Evolutionary conservation across 352 stramenopile genomes (phyloP), one percentile per base, ranked within the genome.

Genomic region (Pythium apleroticum): DNA sequence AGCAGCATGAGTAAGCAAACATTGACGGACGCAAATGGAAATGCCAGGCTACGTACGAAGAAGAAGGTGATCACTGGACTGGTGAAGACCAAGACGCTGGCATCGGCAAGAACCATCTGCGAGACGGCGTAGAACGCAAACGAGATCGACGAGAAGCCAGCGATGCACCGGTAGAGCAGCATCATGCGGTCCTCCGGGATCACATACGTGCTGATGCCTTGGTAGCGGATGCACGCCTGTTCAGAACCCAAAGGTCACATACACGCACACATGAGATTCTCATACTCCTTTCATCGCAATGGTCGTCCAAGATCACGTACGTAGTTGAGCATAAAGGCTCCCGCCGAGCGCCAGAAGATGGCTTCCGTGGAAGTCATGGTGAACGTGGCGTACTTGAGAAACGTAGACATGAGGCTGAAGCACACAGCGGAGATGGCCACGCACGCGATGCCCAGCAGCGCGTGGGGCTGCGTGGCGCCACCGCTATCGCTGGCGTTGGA

Each of bases 401-500:
- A 72, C 17, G 80, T 91, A 17, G 86, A 91, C 82, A 92, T 91
- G 74, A 91, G 70, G 57, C 80, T 90, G 65, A 94, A 94, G 69
- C 81, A 91, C 45, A 94, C 76, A 27, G 85, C 83, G 35, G 85
- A 94, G 30, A 78, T 60, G 14, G 85, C 85, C 22, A 94, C 82
- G 59, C 73, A 88, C 54, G 74, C 69, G 30, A 94, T 82, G 43
- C 83, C 85, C 12, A 86, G 57, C 22, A 91, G 65, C 39, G 71
- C 71, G 67, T 90, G 83, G 22, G 78, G 80, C 31, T 70, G 72
- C 43, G n/a, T 15, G 17, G 24, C 52, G 30, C 25, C 19, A 46
- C 24, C 30, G 27, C 0, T 24, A 39, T 61, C 57, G 30, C 37
- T 59, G 10, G 31, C 63, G n/a, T 57, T 41, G 1, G 45, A 52